Percentiles rank a stretch among this genome's conserved stretches.
Evolutionary conservation across 768 basidiomycete genomes (phyloP).

Genomic region (Leccinellum luteum): DNA sequence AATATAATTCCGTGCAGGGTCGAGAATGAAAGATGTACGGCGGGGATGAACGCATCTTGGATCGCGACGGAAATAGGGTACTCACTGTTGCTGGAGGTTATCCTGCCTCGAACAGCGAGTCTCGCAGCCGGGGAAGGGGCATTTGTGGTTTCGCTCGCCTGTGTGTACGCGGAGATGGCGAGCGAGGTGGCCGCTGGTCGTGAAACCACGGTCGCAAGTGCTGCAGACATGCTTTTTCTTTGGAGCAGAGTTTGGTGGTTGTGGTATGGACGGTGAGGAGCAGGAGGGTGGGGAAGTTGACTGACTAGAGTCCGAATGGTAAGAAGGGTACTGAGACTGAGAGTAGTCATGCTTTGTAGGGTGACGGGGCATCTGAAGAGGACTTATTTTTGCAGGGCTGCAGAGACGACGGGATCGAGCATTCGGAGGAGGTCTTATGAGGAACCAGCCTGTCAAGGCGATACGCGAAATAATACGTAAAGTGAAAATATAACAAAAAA

Average conservation of each 20-base stretch:
- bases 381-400: conserved; percentile 27
- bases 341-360: conserved; percentile 29
- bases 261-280: not conserved
- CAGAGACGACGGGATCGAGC: conserved; percentile 23
- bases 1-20: conserved; percentile 15
- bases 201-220: conserved; percentile 76
- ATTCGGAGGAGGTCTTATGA: conserved; percentile 33
- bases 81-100: conserved; percentile 57
- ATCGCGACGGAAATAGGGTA: not conserved
- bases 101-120: conserved; percentile 89
- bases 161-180: conserved; percentile 89
- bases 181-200: conserved; percentile 86
- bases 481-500: conserved; percentile 28
- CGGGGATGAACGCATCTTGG: not conserved
- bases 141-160: conserved; percentile 88
- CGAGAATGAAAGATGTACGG: conserved; percentile 7
- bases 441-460: conserved; percentile 35
- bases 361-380: conserved; percentile 31
- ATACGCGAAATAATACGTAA: conserved; percentile 39
- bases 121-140: conserved; percentile 94
- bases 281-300: conserved; percentile 15
- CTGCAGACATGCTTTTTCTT: conserved; percentile 58
- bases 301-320: conserved; percentile 27
- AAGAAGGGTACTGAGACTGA: conserved; percentile 17
- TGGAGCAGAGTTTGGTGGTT: not conserved